A percentile compares a stretch with the other conserved stretches of the same genome.
Conservation (phyloP, 257 asterid genomes). For the Eustoma russellianum region DNA sequence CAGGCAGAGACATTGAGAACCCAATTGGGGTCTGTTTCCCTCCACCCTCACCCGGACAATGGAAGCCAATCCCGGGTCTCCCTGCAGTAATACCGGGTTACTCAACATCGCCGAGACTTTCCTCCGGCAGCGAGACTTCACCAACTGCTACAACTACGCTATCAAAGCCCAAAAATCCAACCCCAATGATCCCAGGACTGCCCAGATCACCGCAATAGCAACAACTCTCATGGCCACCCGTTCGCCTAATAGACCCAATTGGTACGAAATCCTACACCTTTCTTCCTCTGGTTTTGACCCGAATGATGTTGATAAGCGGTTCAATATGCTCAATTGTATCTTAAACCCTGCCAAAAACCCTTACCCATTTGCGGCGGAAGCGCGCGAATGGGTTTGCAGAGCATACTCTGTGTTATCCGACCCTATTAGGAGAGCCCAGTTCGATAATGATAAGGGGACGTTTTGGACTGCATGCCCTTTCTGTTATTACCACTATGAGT, state of each 20-base stretch:
- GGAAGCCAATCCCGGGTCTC: background rate
- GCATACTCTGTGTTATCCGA: conserved; percentile 43
- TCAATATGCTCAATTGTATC: conserved; percentile 15
- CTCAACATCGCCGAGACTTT: conserved; percentile 26
- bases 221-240: conserved; percentile 28
- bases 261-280: conserved; percentile 39
- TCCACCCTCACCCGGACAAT: background rate
- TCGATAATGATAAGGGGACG: conserved; percentile 23
- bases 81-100: conserved; percentile 3
- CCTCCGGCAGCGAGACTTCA: conserved; percentile 26
- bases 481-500: conserved; percentile 47
- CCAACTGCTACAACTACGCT: conserved; percentile 33
- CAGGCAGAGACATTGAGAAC: background rate
- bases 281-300: conserved; percentile 33
- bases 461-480: conserved; percentile 72
- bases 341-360: conserved; percentile 34
- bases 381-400: conserved; percentile 19
- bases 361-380: conserved; percentile 33
- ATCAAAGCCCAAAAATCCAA: conserved; percentile 27
- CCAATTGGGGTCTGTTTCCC: background rate
- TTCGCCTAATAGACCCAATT: conserved; percentile 18
- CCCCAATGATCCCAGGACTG: conserved; percentile 24
- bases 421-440: conserved; percentile 21
- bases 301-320: conserved; percentile 23
- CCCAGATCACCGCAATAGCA: conserved; percentile 34